Evolutionary conservation across 139 green algal species (phyloP).

Genomic region (Zygnema circumcarinatum): DNA sequence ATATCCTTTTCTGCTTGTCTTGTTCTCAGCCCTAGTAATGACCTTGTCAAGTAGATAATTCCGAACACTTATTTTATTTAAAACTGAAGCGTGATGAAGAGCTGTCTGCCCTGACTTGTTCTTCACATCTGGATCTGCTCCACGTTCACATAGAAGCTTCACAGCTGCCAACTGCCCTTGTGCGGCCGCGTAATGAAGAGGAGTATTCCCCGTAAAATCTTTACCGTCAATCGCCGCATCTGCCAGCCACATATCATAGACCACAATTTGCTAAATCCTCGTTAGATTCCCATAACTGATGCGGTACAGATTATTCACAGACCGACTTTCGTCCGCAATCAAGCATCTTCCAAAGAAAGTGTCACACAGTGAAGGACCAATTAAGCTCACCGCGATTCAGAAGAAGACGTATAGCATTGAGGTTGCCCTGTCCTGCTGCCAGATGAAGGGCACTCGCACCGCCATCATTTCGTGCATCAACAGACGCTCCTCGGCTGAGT

Average conservation of each 20-base stretch:
- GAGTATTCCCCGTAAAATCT: neutral
- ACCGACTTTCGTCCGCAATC: no score
- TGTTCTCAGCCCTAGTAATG: neutral
- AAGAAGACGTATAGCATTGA: constrained; percentile 8
- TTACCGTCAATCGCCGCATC: constrained; percentile 22
- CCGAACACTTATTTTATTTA: neutral
- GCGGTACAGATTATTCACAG: no score
- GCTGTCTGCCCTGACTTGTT: neutral
- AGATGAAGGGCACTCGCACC: constrained; percentile 24
- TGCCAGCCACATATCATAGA: neutral
- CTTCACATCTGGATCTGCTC: neutral
- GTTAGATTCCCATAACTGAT: no score
- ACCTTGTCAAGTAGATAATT: constrained; percentile 38
- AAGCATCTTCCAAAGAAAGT: no score
- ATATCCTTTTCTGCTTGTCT: no score
- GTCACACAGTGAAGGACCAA: neutral
- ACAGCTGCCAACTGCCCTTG: neutral
- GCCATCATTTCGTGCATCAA: constrained; percentile 20
- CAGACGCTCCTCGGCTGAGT: neutral
- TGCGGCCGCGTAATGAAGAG: constrained; percentile 20
- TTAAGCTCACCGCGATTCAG: constrained; percentile 10
- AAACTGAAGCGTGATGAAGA: constrained; percentile 19
- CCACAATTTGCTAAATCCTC: neutral
- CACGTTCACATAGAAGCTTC: constrained; percentile 2
- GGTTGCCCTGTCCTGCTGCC: constrained; percentile 29